Percentiles rank a stretch among this genome's conserved stretches.
Conservation (phyloP, 257 asterid species). For the Misopates orontium region DNA sequence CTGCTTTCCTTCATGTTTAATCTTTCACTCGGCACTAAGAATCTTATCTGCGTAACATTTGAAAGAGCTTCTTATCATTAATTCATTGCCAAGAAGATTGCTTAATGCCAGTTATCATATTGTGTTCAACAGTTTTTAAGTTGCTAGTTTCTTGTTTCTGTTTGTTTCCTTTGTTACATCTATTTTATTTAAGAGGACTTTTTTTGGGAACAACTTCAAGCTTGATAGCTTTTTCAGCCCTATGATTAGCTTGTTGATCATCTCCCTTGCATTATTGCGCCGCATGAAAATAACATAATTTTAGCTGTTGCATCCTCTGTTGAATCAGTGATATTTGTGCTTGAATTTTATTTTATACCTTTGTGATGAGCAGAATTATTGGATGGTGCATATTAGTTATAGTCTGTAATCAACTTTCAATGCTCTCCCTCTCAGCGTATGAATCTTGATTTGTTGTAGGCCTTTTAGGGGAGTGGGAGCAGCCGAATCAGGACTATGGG, state of each 20-base stretch:
- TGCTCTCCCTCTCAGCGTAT: background rate
- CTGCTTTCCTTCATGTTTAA: no score
- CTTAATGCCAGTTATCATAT: background rate
- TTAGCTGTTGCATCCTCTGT: no score
- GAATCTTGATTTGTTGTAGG: slow-evolving; percentile 33
- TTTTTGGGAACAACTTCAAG: no score
- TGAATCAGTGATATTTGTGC: background rate
- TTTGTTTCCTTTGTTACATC: background rate
- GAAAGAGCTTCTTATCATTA: background rate
- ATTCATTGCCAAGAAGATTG: background rate
- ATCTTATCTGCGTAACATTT: no score
- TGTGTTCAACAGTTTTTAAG: no score
- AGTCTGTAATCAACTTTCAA: background rate
- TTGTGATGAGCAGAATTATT: background rate
- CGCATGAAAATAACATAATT: no score
- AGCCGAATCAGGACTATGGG: slow-evolving; percentile 42
- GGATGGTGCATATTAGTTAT: background rate
- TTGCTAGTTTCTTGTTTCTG: background rate
- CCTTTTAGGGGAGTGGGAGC: slow-evolving; percentile 44
- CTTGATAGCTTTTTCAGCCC: background rate
- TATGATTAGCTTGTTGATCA: no score
- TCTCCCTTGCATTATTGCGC: no score
- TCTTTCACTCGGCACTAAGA: no score
- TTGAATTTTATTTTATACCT: slow-evolving; percentile 4
- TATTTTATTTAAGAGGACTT: no score